Base-by-base conservation (phyloP, 2,329 filamentous ascomycete species). In the Talaromyces marneffei region DNA sequence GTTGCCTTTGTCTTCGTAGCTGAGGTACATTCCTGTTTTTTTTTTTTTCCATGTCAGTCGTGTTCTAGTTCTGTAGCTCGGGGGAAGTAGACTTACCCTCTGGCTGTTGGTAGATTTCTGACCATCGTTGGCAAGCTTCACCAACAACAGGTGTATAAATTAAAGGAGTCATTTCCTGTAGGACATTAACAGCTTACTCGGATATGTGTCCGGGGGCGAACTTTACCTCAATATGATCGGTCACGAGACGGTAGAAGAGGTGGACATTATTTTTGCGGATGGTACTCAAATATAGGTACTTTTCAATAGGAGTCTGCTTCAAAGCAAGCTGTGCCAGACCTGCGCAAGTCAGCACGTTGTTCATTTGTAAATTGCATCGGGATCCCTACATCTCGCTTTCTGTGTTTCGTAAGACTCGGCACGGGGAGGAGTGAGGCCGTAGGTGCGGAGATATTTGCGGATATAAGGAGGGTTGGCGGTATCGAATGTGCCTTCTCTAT, bases 51-150 rank as follows among this genome's bases (percentile, higher is more conserved):
- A n/a, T n/a, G 37, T 63, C 31, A 63, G 58, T 10, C 44, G 35
- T 37, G 46, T 35, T 20, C 14, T n/a, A n/a, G n/a, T 27, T 14
- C 3, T n/a, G n/a, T n/a, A 4, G 25, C 10, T 25, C 44, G 9
- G 20, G 9, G 35, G 50, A 53, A 29, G 40, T 39, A 58, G 54
- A 69, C 74, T 68, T 65, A 80, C 89, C 92, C 82, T 97, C 94
- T 23, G 94, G 92, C 68, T 92, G 89, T 63, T 92, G 95, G 82
- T 96, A 97, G 69, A 97, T 86, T 70, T 93, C 91, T 40, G 92
- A 96, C 85, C 96, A 99, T 78, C 93, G 89, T 74, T 96, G 82
- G 80, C 94, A 99, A 67, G 96, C 94, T 75, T 97, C 93, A 70
- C 94, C 94, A 70, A 99, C 79, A 27, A 79, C 78, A 4, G 79